phyloP scores from a whole-genome alignment of 768 basidiomycete genomes.

The Gyrodon lividus region DNA sequence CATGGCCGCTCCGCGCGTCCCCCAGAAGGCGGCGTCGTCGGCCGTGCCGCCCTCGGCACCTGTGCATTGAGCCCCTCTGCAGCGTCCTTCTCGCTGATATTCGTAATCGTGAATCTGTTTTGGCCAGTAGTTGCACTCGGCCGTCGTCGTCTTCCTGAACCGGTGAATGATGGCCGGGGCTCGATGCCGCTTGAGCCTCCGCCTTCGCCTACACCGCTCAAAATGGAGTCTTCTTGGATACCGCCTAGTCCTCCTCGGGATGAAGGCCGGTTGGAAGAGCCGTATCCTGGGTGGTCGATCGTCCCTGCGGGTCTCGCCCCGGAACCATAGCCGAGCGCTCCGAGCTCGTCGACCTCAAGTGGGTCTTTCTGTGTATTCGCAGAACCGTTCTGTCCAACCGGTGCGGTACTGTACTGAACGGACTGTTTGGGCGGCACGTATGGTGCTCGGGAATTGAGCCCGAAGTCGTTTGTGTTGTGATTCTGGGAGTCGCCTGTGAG shows the following conservation, averaged over 20 bases:
- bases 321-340: slow-evolving; percentile 14
- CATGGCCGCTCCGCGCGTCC: slow-evolving; percentile 16
- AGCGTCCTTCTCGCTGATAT: slow-evolving; percentile 41
- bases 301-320: slow-evolving; percentile 16
- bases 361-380: slow-evolving; percentile 7
- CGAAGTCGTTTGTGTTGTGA: slow-evolving; percentile 13
- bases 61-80: slow-evolving; percentile 30
- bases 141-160: slow-evolving; percentile 28
- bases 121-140: slow-evolving; percentile 28
- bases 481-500: slow-evolving; percentile 19
- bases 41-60: slow-evolving; percentile 4
- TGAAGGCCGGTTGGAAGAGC: slow-evolving; percentile 13
- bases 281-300: slow-evolving; percentile 29
- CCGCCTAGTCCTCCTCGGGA: slow-evolving; percentile 19
- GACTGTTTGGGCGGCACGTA: slow-evolving; percentile 15
- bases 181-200: neutral
- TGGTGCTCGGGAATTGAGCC: slow-evolving; percentile 5
- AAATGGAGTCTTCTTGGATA: slow-evolving; percentile 22
- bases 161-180: slow-evolving; percentile 6
- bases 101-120: slow-evolving; percentile 43
- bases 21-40: slow-evolving; percentile 30
- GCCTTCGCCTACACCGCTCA: neutral
- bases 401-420: slow-evolving; percentile 31
- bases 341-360: slow-evolving; percentile 22
- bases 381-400: slow-evolving; percentile 20